These are phyloP conservation scores for Annulohypoxylon maeteangense DNA, from an alignment of 495 filamentous ascomycete species.

Conservation along the genomic window DNA sequence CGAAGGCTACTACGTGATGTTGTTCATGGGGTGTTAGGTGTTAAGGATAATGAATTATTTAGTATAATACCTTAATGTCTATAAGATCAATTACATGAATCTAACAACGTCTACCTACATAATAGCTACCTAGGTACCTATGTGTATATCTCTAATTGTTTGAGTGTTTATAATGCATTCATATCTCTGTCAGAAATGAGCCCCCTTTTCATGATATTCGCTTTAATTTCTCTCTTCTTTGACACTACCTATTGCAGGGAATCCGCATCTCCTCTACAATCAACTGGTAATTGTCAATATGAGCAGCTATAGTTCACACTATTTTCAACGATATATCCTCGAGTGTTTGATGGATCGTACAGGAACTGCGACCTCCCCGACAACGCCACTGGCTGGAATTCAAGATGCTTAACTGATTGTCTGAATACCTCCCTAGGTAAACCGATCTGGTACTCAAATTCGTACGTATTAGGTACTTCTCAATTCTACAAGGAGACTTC, in stretches of 20 bases:
- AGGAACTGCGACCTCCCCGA: background rate
- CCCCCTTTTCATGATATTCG: background rate
- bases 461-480: too few species aligned
- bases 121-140: too few species aligned
- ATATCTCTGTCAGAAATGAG: background rate
- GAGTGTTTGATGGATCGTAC: background rate
- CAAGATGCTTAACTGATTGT: too few species aligned
- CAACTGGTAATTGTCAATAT: background rate
- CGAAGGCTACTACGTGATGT: constrained; percentile 11
- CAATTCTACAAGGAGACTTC: background rate
- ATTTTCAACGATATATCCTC: background rate
- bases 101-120: background rate
- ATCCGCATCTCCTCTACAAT: background rate
- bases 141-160: background rate
- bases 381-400: background rate
- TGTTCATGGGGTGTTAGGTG: background rate
- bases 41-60: background rate
- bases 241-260: too few species aligned
- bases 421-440: too few species aligned
- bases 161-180: background rate
- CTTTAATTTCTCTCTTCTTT: background rate
- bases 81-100: background rate
- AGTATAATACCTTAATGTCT: constrained; percentile 22
- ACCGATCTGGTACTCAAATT: too few species aligned
- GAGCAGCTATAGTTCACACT: background rate